Base-by-base conservation (phyloP, 225 moss, liverwort and hornwort genomes). In the Lunularia cruciata region DNA sequence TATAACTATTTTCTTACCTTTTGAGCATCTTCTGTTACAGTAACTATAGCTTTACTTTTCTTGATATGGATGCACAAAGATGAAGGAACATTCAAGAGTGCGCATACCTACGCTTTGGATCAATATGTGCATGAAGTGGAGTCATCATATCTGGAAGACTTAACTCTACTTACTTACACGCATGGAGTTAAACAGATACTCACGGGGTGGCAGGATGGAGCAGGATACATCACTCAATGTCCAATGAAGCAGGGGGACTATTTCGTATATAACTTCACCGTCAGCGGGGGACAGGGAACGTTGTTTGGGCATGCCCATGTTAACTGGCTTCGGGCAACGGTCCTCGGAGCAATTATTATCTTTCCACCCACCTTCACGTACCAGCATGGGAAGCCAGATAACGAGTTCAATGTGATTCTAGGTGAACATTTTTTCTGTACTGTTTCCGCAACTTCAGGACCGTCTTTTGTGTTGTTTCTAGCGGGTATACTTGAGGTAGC, bases 261-360 rank as follows among this genome's bases (percentile, higher is more conserved):
- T 37, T 82, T 78, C 57, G 48, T 68, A 11, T 82, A 82, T 67
- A 75, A 82, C 53, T 82, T 82, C 57, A 82, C 74, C 0, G 67
- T 78, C 10, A 56, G 35, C 11, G 71, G 42, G 19, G 77, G 78
- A 62, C 60, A 62, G n/a, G 82, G 82, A 65, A 72, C 82, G 0
- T 12, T 58, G 0, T 63, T 82, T 57, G 78, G 78, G 77, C 82
- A 82, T 57, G 82, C 82, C 8, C 82, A 82, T 34, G 51, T 63
- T n/a, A 74, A 57, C 61, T 82, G 81, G 81, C 72, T 68, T 52
- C 70, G 77, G 19, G 81, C 77, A 8, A 74, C 74, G 28, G 48
- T 82, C 3, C 75, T 67, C 34, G 82, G 82, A 14, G 71, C 71
- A 8, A 55, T 82, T 42, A 56, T 82, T 26, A 68, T 82, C 72